Evolutionary conservation across 1,284 basidiomycete species (phyloP), one percentile per base, ranked within the genome.

Genomic region (Schizopora paradoxa): DNA sequence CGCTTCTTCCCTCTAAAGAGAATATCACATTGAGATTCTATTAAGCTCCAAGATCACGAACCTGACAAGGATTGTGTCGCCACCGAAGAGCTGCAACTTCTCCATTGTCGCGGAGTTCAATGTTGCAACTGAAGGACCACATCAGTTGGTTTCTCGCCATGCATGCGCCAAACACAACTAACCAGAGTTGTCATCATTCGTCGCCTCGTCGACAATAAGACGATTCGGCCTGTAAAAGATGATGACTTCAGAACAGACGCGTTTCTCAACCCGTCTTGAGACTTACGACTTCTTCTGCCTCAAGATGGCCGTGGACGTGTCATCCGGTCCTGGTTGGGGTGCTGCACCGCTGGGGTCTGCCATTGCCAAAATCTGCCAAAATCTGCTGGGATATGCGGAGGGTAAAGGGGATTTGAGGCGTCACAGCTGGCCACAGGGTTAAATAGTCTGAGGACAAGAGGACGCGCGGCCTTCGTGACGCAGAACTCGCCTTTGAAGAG

Each of bases 41-140:
- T n/a, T n/a, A 8, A 35, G 38, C 21, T 49, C 44, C 11, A 38
- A 19, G 33, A 6, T 21, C 31, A 36, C n/a, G 52, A 60, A 92
- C 90, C 90, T 77, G 53, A 93, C 79, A 58, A 92, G 92, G 66
- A 94, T 84, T 11, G 90, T 95, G 64, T 97, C 93, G 38, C 93
- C 93, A 48, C 92, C 82, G 79, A 99, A 99, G 43, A 99, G 79
- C 49, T 85, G 83, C 38, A 99, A 81, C 16, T 78, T 70, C 68
- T 99, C 96, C 95, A 99, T 98, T 40, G 96, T 99, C 31, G 84
- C 86, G 42, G 95, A 92, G 70, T 95, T 91, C 35, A 99, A 75
- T 32, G 91, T 94, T 40, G 93, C 94, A 54, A 97, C 94, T 82
- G 64, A 25, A 38, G 22, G 14, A 46, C 7, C 6, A 41, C 41